Base-by-base conservation (phyloP, 2,329 filamentous ascomycete species). In the Fusarium sp. region DNA sequence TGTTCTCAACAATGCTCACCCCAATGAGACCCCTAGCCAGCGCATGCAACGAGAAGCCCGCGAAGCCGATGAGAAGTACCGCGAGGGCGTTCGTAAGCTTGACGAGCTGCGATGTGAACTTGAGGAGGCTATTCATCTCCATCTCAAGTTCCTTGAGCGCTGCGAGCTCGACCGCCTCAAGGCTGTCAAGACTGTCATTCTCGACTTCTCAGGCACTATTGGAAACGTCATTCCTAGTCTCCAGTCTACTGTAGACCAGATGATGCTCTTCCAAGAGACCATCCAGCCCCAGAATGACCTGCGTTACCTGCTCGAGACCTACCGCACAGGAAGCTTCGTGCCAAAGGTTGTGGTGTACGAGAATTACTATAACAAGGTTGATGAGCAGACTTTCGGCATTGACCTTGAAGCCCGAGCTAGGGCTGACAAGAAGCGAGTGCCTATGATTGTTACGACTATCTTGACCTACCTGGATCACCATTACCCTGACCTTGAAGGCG, bases 261-360 rank as follows among this genome's bases (percentile, higher is more conserved):
- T 99, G 94, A 94, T 99, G 90, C 86, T 99, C 46, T 99, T 96
- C 82, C 96, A 99, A 79, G 96, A 99, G 83, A 98, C 96, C 1
- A 92, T 99, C n/a, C 96, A 98, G 79, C 96, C 96, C 7, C 78
- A 90, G 47, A 92, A 93, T 39, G 96, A 99, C 79, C 82, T 99
- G 71, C 88, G 96, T 67, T 99, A 98, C 78, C 86, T 99, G 62
- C 85, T 99, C 45, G 96, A 99, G 82, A 99, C 95, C 77, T 99
- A 99, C 81, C 91, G 94, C 67, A 99, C 96, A 8, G 96, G 96
- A 67, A 92, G 90, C 70, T 99, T 97, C 77, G 88, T 93, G 51
- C 96, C 96, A 10, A 94, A 88, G 74, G 95, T 98, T 27, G 89
- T 94, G 46, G 91, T 93, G 5, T 99, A 99, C 79, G 96, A 99